phyloP scores from a whole-genome alignment of 2,329 filamentous ascomycete genomes.

The Ophiobolus disseminans region DNA sequence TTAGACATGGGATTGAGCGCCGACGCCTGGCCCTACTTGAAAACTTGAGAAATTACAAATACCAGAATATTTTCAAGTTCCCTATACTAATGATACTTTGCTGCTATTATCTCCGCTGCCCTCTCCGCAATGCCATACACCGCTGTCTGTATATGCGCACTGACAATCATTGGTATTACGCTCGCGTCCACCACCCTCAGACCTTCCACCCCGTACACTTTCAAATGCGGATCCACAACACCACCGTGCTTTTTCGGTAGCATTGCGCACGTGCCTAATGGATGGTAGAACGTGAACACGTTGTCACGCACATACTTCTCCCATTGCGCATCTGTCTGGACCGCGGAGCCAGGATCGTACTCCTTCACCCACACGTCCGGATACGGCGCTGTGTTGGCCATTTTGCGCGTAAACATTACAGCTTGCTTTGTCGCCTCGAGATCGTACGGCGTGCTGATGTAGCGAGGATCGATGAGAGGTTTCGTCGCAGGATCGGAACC shows the following conservation, averaged over 20 bases:
- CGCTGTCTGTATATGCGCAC: slow-evolving; percentile 29
- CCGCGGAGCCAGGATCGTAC: slow-evolving; percentile 27
- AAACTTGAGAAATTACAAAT: not conserved
- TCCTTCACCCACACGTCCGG: slow-evolving; percentile 38
- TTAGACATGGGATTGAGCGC: too few relatives aligned
- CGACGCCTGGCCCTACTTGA: too few relatives aligned
- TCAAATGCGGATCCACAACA: slow-evolving; percentile 24
- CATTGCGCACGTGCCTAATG: slow-evolving; percentile 45
- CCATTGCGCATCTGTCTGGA: slow-evolving; percentile 29
- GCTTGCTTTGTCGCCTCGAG: slow-evolving; percentile 16
- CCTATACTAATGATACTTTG: slow-evolving; percentile 6
- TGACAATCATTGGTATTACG: slow-evolving; percentile 28
- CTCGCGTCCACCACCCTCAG: slow-evolving; percentile 34
- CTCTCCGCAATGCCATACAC: slow-evolving; percentile 38
- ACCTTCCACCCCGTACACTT: slow-evolving; percentile 27
- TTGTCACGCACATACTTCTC: slow-evolving; percentile 20
- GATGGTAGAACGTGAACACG: slow-evolving; percentile 31
- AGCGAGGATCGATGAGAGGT: slow-evolving; percentile 31
- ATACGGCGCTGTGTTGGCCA: slow-evolving; percentile 29
- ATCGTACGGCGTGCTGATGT: slow-evolving; percentile 27
- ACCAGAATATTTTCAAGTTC: not conserved
- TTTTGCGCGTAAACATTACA: slow-evolving; percentile 31
- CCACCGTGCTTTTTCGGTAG: slow-evolving; percentile 22
- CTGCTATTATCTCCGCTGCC: slow-evolving; percentile 25
- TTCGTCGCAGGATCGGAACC: slow-evolving; percentile 12